phyloP scores from a whole-genome alignment of 2,329 filamentous ascomycete genomes.

The Pseudogymnoascus sp. region DNA sequence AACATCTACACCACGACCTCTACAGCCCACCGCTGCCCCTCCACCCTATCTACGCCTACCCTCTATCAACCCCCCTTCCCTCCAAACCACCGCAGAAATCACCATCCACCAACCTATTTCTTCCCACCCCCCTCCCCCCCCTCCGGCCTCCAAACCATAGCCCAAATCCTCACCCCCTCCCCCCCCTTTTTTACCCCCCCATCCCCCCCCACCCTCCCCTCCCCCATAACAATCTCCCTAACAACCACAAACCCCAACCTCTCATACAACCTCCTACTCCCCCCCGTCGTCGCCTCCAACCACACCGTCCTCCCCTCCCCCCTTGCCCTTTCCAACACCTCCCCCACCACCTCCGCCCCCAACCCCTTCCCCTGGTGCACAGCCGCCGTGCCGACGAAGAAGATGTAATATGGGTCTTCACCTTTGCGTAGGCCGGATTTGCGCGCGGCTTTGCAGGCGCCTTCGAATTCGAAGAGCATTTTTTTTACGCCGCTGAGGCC shows the following conservation, averaged over 20 bases:
- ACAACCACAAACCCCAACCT: constrained; percentile 17
- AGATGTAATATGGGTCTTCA: constrained; percentile 17
- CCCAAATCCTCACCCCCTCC: constrained; percentile 16
- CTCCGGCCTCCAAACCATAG: constrained; percentile 18
- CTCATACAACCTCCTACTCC: constrained; percentile 12
- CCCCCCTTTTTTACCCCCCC: constrained; percentile 13
- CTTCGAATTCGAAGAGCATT: constrained; percentile 15
- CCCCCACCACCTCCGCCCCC: constrained; percentile 12
- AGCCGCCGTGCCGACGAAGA: constrained; percentile 15
- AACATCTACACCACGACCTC: background rate
- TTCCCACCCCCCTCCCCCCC: background rate
- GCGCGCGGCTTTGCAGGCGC: background rate
- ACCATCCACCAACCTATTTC: background rate
- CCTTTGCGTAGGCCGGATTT: background rate
- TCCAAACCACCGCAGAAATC: constrained; percentile 19
- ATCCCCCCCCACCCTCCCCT: constrained; percentile 13
- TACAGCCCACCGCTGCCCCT: background rate
- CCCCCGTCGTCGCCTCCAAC: constrained; percentile 16
- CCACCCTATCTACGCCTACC: background rate
- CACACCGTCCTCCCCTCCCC: constrained; percentile 15
- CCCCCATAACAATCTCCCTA: constrained; percentile 14
- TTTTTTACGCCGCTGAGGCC: constrained; percentile 11
- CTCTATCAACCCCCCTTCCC: background rate
- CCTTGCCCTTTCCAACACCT: constrained; percentile 12
- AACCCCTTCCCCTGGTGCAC: constrained; percentile 12